These are phyloP conservation scores for Punctularia strigosozonata DNA, from an alignment of 768 basidiomycete species.

Conservation along the genomic window DNA sequence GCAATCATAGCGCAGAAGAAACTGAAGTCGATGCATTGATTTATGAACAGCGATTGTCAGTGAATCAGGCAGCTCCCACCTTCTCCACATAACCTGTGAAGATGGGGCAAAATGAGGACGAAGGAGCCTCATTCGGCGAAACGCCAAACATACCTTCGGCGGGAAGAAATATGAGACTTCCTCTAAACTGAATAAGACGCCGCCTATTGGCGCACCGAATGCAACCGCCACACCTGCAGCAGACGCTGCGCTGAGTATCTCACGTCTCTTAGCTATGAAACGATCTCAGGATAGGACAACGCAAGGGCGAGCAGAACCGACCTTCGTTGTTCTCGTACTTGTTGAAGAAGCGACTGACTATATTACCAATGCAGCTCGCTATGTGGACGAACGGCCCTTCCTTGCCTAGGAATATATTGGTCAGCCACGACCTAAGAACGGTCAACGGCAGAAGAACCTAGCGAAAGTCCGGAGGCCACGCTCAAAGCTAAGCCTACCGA, in stretches of 20 bases:
- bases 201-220: constrained; percentile 94
- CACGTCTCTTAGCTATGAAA: constrained; percentile 71
- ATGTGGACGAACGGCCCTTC: constrained; percentile 87
- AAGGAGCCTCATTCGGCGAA: no score
- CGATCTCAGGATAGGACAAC: neutral
- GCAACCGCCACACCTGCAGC: constrained; percentile 97
- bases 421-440: constrained; percentile 2
- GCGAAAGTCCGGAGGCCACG: constrained; percentile 83
- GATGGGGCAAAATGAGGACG: neutral
- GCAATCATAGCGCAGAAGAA: constrained; percentile 99
- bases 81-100: constrained; percentile 80
- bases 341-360: constrained; percentile 68
- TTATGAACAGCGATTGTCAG: constrained; percentile 9
- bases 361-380: constrained; percentile 87
- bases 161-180: constrained; percentile 97
- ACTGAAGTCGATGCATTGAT: constrained; percentile 32
- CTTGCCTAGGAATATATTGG: constrained; percentile 31
- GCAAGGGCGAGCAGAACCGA: constrained; percentile 16
- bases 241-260: constrained; percentile 90
- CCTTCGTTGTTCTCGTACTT: constrained; percentile 98
- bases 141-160: constrained; percentile 64
- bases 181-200: constrained; percentile 85
- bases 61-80: constrained; percentile 30
- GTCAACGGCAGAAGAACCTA: constrained; percentile 34
- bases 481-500: constrained; percentile 80